Evolutionary conservation across 768 basidiomycete species (phyloP).

Genomic region (Clitopilus passeckerianus): DNA sequence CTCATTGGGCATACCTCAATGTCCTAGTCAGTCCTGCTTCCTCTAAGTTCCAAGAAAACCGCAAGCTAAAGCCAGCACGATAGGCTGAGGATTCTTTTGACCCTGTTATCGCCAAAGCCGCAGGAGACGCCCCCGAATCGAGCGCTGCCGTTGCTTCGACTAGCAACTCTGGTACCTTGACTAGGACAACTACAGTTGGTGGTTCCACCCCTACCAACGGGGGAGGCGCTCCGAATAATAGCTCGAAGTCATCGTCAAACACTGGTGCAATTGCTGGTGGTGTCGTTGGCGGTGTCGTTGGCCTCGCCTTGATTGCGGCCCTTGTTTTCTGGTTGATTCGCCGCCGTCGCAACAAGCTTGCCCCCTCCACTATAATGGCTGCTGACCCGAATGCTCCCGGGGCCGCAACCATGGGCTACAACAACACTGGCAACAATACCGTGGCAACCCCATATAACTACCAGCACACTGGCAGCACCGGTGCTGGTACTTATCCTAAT

Average conservation of each 20-base stretch:
- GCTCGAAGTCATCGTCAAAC: constrained; percentile 12
- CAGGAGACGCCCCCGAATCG: constrained; percentile 29
- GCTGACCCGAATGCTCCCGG: constrained; percentile 7
- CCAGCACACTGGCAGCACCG: neutral
- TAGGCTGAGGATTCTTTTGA: constrained; percentile 28
- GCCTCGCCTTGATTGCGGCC: constrained; percentile 36
- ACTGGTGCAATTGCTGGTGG: constrained; percentile 61
- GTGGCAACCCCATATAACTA: constrained; percentile 11
- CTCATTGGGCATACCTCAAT: constrained; percentile 45
- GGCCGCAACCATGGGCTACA: constrained; percentile 12
- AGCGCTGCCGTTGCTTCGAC: constrained; percentile 21
- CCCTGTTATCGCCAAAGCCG: neutral
- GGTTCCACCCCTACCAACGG: neutral
- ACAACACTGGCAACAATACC: constrained; percentile 13
- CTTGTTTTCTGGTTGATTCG: constrained; percentile 22
- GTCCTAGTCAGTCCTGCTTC: neutral
- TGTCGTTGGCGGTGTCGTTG: constrained; percentile 51
- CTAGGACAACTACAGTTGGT: constrained; percentile 4
- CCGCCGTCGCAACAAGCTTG: constrained; percentile 15
- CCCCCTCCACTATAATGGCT: constrained; percentile 15
- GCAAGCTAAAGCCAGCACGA: too few species aligned
- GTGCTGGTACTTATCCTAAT: constrained; percentile 4
- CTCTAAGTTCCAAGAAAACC: neutral
- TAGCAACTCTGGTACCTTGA: constrained; percentile 5
- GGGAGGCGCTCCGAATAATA: neutral